Evolutionary conservation across 176 grass and related monocot species (phyloP), one percentile per base, ranked within the genome.

Genomic region (Aegilops speltoides): DNA sequence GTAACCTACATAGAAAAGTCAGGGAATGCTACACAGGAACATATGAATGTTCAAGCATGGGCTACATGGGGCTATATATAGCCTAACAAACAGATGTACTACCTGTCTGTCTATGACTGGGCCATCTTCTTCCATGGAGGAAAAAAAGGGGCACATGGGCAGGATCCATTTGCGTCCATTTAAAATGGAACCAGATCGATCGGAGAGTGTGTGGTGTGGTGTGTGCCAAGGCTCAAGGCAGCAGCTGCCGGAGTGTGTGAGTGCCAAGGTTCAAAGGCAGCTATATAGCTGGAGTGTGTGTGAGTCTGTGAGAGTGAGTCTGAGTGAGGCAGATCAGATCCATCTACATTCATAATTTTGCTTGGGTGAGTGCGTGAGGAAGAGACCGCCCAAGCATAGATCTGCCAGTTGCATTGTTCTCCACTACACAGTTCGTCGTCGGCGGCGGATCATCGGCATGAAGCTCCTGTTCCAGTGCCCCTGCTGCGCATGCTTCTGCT

Each of bases 401-500:
- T n/a, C 33, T 50, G 38, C 25, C 7, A 41, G 81, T 19, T 57
- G 80, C 45, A 57, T 26, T 41, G 40, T 41, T 41, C 40, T 41
- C 40, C 40, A 41, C 40, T 41, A 9, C 40, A 13, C 11, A 56
- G 43, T 56, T 65, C 74, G 7, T 69, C 61, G 9, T 54, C 37
- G 23, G 84, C 73, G 4, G 19, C 38, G 16, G 41, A 75, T 20
- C 46, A 6, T 32, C 26, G 24, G 63, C 13, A 95, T 95, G 93
- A 95, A 92, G 85, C 80, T 92, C 79, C 73, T 95, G 88, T 92
- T 95, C 83, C 93, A 84, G 28, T 88, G 67, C 69, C 93, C 88
- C 25, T 95, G 93, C 82, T 95, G 93, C 85, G 90, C 88, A 20
- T 95, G 90, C 88, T 95, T 95, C 93, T 95, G 93, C 90, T 92